Evolutionary conservation across 2,329 filamentous ascomycete species (phyloP), one percentile per base, ranked within the genome.

Genomic region (Trichoderma brevicompactum): DNA sequence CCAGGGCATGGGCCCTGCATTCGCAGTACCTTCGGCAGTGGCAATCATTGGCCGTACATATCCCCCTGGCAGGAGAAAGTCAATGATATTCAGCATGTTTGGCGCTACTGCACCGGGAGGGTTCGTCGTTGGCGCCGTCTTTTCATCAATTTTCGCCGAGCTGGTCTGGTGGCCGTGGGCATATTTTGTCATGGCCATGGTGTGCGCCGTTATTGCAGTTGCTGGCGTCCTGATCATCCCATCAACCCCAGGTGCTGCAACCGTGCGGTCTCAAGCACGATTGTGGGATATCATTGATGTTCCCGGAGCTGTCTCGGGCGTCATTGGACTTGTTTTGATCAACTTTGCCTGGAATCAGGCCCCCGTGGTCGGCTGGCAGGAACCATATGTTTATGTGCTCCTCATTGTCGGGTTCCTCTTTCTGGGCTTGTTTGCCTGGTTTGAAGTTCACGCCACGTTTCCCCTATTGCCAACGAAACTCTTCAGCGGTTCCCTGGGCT

Each of bases 261-360:
- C 13, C 15, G 44, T 53, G 46, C 28, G 19, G 48, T 10, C 23
- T 19, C 62, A 54, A 46, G 60, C 54, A 15, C 41, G 67, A 40
- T 44, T 69, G 1, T 63, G 73, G 56, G 52, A 65, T 17, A 69
- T 70, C 9, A 66, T 79, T 10, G 79, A 80, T 63, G 63, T 77
- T 13, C 71, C 72, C 2, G 78, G 77, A 4, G 73, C 74, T 13
- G 44, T 74, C 17, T 68, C 73, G 1, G 86, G 86, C 1, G 78
- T 88, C 23, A 76, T 77, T 0, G 82, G 80, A 0, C 76, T 89
- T 23, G 78, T 86, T 0, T 74, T 89, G 9, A 79, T 89, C 73
- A 87, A 87, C 70, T 84, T 89, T 68, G 83, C 85, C 1, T 88
- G 85, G 84, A 89, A 87, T 68, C 85, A 89, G 71, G 86, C 81